Percentiles rank a stretch among this genome's conserved stretches.
These are phyloP conservation scores for Kregervanrija delftensis DNA, from an alignment of 805 yeast genomes.

Conservation along the genomic window DNA sequence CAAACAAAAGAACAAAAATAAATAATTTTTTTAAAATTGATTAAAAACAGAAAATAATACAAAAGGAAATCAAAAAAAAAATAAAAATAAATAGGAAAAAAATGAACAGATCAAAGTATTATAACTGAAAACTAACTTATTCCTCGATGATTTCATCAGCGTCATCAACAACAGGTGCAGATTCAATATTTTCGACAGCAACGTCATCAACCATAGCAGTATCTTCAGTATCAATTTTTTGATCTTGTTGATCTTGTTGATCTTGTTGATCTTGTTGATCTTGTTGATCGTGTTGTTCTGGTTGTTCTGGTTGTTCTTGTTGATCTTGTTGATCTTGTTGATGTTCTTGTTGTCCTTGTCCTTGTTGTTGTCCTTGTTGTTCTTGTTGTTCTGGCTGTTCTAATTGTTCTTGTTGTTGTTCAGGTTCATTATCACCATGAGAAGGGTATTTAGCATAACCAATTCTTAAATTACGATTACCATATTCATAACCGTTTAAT, in stretches of 20 bases:
- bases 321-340: background rate
- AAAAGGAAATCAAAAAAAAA: no score
- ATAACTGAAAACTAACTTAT: background rate
- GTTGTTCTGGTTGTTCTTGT: background rate
- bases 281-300: slow-evolving; percentile 1
- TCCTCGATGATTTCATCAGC: slow-evolving; percentile 22
- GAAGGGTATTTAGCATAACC: slow-evolving; percentile 48
- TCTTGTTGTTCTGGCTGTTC: background rate
- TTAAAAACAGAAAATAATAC: no score
- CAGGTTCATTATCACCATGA: slow-evolving; percentile 3
- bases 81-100: no score
- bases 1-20: no score
- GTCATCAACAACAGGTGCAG: slow-evolving; percentile 9
- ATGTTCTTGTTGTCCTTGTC: slow-evolving; percentile 1
- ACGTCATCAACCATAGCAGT: background rate
- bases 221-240: slow-evolving; percentile 1
- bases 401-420: background rate
- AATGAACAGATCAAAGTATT: no score
- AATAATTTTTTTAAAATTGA: no score
- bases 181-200: background rate
- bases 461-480: slow-evolving; percentile 66
- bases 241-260: slow-evolving; percentile 1
- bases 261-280: slow-evolving; percentile 2
- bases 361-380: slow-evolving; percentile 2
- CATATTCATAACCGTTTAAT: slow-evolving; percentile 76